Evolutionary conservation across 1,284 basidiomycete species (phyloP).

Genomic region (Apiotrichum mycotoxinovorans): DNA sequence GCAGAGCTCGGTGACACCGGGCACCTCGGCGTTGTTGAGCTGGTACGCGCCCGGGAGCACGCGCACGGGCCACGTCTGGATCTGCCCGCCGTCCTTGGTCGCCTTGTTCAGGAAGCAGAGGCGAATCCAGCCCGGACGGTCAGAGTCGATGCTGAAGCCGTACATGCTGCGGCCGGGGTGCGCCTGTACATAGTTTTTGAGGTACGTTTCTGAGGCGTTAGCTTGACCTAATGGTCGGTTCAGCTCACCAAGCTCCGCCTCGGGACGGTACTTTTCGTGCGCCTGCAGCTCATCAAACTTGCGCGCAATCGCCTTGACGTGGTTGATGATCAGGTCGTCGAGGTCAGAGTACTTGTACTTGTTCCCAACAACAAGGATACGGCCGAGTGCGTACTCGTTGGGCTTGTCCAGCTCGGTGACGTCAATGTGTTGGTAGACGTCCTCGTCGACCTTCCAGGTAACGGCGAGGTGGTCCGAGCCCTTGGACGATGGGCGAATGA

Average conservation of each 20-base stretch:
- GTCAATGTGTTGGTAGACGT: conserved; percentile 95
- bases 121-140: conserved; percentile 87
- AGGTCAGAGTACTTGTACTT: conserved; percentile 88
- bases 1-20: conserved; percentile 84
- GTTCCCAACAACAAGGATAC: conserved; percentile 70
- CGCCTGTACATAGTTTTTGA: conserved; percentile 85
- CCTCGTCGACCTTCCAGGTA: conserved; percentile 98
- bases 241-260: conserved; percentile 80
- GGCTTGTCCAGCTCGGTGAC: conserved; percentile 76
- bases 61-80: conserved; percentile 87
- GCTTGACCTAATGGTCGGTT: too few species aligned
- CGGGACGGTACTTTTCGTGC: conserved; percentile 91
- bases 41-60: conserved; percentile 87
- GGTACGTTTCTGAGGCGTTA: conserved; percentile 64
- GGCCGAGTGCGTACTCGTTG: conserved; percentile 64
- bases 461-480: conserved; percentile 91
- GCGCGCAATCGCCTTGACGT: conserved; percentile 89
- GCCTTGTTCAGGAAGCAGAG: conserved; percentile 90
- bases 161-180: conserved; percentile 94
- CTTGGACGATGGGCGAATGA: conserved; percentile 94
- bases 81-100: conserved; percentile 55
- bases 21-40: conserved; percentile 79
- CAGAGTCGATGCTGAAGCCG: conserved; percentile 88
- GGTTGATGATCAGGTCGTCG: conserved; percentile 96
- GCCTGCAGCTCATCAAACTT: conserved; percentile 93